A percentile compares a stretch with the other conserved stretches of the same genome.
Evolutionary conservation across 768 basidiomycete species (phyloP).

Genomic region (Mycena haematopus): DNA sequence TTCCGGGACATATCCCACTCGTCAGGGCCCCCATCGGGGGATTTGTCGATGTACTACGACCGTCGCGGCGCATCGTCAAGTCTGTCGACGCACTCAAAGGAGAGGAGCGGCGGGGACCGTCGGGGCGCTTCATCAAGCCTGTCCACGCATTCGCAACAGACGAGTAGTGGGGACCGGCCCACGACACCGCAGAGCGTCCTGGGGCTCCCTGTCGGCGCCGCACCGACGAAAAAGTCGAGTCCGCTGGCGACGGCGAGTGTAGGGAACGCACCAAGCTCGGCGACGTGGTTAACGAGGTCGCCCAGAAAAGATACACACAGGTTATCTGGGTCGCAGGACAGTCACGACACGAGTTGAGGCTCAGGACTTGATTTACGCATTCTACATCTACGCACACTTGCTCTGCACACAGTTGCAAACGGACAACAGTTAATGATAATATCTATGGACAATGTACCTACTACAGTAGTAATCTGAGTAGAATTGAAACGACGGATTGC

Average conservation of each 20-base stretch:
- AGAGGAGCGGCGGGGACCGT: conserved; percentile 14
- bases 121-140: conserved; percentile 22
- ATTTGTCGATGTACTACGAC: conserved; percentile 27
- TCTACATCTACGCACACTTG: background rate
- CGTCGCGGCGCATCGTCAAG: conserved; percentile 25
- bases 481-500: too few species aligned
- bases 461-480: background rate
- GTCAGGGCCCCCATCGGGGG: background rate
- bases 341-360: conserved; percentile 5
- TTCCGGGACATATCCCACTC: conserved; percentile 26
- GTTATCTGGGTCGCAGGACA: conserved; percentile 24
- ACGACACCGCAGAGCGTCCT: conserved; percentile 25
- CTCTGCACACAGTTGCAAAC: background rate
- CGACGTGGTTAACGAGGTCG: conserved; percentile 26
- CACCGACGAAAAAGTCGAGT: conserved; percentile 29
- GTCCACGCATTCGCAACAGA: conserved; percentile 14
- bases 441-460: background rate
- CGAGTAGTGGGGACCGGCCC: conserved; percentile 10
- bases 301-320: conserved; percentile 17
- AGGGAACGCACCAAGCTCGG: conserved; percentile 10
- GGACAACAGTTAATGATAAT: background rate
- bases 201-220: conserved; percentile 26
- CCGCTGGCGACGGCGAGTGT: conserved; percentile 10
- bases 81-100: conserved; percentile 14
- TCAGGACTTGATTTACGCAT: background rate